Evolutionary conservation across 441 rosid species (phyloP), one percentile per base, ranked within the genome.

Genomic region (Gossypium schwendimanii): DNA sequence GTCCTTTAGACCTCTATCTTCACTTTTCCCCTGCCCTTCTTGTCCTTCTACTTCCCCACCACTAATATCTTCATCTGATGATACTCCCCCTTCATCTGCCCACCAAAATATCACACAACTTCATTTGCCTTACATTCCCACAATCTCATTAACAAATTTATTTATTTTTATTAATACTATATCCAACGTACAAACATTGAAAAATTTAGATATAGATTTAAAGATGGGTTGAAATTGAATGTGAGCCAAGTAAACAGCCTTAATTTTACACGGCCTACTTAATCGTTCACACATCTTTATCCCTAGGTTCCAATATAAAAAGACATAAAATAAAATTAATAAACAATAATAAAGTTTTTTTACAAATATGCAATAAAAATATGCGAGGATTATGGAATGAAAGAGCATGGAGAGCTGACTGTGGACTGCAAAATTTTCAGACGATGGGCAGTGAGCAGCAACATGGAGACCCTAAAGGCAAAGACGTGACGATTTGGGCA

Each of bases 51-150:
- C 47, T 73, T 94, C 98, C 63, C 88, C 91, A 61, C 86, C 95
- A 57, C 96, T 88, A 1, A 80, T 62, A 52, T 91, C 97, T 76
- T 90, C 98, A 8, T 90, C 98, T 2, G 98, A 92, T n/a, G 97
- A 90, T 33, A 41, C 78, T 17, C 77, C 87, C 45, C 90, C 92
- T 49, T 88, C 93, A 66, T 89, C 96, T 90, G 77, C 6, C 58
- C 74, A 69, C 8, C 6, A 8, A 4, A 24, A 26, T 11, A 59
- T 12, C 12, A 24, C 9, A 23, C 20, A n/a, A 26, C 12, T 23
- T n/a, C 70, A 49, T 24, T 47, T 7, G 21, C n/a, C 57, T 69
- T 69, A 31, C 17, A 18, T 69, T 28, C 49, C 18, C 12, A 69
- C 49, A 18, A 69, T 4, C 4, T 2, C 62, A 54, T 28, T 17